Conservation (phyloP, 192 early-diverging fungal genomes). For the Linnemannia zychae region DNA sequence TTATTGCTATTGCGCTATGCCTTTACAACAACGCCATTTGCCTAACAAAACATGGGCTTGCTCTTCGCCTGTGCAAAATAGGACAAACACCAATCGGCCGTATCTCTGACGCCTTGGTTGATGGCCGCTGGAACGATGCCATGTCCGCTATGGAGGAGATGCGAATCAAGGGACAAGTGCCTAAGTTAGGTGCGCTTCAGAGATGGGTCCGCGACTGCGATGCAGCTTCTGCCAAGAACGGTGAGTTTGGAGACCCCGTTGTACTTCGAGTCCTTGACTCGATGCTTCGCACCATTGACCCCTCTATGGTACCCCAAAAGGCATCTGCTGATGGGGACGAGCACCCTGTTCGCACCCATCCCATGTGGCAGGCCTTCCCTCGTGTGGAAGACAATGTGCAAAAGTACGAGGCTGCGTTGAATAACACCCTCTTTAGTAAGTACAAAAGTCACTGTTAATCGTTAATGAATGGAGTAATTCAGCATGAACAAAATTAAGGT, state of each 20-base stretch:
- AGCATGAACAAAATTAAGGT: neutral
- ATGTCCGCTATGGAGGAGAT: slow-evolving; percentile 64
- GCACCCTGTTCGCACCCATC: slow-evolving; percentile 45
- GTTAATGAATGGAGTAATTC: neutral
- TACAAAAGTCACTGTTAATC: neutral
- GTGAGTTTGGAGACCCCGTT: slow-evolving; percentile 55
- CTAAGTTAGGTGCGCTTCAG: slow-evolving; percentile 73
- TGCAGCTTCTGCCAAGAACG: slow-evolving; percentile 66
- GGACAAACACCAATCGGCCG: slow-evolving; percentile 61
- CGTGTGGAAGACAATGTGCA: slow-evolving; percentile 32
- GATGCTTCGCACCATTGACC: slow-evolving; percentile 75
- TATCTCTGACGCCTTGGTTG: slow-evolving; percentile 64
- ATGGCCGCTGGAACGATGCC: slow-evolving; percentile 72
- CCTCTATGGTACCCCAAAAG: slow-evolving; percentile 60
- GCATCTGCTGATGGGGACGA: neutral
- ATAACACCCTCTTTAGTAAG: slow-evolving; percentile 47
- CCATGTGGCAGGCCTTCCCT: slow-evolving; percentile 60
- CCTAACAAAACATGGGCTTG: neutral
- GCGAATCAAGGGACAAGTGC: slow-evolving; percentile 59
- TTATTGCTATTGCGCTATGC: neutral
- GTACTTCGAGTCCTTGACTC: slow-evolving; percentile 72
- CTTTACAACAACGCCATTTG: neutral
- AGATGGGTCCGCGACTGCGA: slow-evolving; percentile 82
- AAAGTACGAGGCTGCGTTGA: slow-evolving; percentile 47
- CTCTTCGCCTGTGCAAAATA: neutral